A percentile compares a stretch with the other conserved stretches of the same genome.
phyloP scores from a whole-genome alignment of 2,329 filamentous ascomycete species.

The Graphium sp. region DNA sequence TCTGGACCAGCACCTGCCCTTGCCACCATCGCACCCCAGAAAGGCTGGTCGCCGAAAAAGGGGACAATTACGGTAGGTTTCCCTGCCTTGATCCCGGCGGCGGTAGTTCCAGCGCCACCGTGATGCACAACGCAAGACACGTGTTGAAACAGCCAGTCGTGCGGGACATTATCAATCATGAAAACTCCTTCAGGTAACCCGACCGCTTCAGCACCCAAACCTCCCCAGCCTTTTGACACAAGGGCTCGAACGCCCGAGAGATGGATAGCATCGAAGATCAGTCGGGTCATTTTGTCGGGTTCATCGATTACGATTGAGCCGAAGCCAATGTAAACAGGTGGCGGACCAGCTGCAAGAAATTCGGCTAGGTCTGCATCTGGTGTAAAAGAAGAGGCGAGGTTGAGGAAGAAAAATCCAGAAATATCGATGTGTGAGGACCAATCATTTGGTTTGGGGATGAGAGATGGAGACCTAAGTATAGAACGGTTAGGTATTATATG shows the following conservation, averaged over 20 bases:
- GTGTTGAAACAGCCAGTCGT: constrained; percentile 76
- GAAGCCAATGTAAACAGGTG: constrained; percentile 70
- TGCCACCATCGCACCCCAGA: constrained; percentile 66
- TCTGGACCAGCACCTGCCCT: constrained; percentile 54
- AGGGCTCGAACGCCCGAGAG: constrained; percentile 57
- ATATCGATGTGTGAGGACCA: constrained; percentile 59
- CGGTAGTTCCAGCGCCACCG: constrained; percentile 75
- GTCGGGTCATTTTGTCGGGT: constrained; percentile 49
- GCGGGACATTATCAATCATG: constrained; percentile 72
- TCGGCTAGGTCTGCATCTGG: constrained; percentile 47
- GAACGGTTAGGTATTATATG: not conserved
- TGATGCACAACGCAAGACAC: constrained; percentile 77
- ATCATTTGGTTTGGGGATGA: constrained; percentile 65
- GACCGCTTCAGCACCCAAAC: constrained; percentile 55
- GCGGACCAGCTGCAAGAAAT: constrained; percentile 51
- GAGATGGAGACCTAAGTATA: constrained; percentile 40
- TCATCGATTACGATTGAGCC: constrained; percentile 71
- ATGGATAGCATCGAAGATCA: constrained; percentile 56
- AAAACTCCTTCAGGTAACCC: constrained; percentile 60
- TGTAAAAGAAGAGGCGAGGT: constrained; percentile 46
- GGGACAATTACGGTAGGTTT: constrained; percentile 71
- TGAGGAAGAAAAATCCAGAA: constrained; percentile 62
- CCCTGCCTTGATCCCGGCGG: constrained; percentile 67
- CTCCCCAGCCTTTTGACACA: constrained; percentile 80
- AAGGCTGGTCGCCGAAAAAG: constrained; percentile 76